Base-by-base conservation (phyloP, 345 rosid species). In the Trapa bicornis region DNA sequence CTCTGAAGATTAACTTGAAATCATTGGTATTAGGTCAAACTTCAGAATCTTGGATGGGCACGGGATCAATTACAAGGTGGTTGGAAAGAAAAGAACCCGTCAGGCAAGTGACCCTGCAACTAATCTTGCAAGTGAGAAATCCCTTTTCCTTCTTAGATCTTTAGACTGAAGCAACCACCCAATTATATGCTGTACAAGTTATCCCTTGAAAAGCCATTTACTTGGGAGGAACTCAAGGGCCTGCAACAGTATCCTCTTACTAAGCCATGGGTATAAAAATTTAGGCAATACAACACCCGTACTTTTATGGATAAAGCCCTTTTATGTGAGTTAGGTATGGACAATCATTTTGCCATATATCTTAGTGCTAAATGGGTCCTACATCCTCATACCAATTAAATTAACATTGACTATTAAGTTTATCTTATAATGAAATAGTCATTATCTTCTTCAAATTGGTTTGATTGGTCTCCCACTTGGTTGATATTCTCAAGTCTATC, bases 121-220 rank as follows among this genome's bases (percentile, higher is more conserved):
- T 58, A 58, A 58, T 29, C 13, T 43, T 43, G 43, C 67, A 65
- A 42, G 67, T 65, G 15, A 65, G 35, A 43, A 65, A 53, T 65
- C 67, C 67, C 67, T 65, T 65, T 65, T 50, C 50, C 67, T 65
- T 65, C 67, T 47, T 32, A 38, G 16, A 42, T 65, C 67, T 65
- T 65, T 65, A 35, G 52, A 65, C 67, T 65, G 6, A 64, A 64
- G 67, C 9, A 64, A 64, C 12, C 35, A 39, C 50, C 7, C 22
- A 36, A 62, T 36, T 41, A 36, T 36, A 16, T 62, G 38, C 9
- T 60, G 16, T 32, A 32, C 38, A 7, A 35, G 63, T 32, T 58
- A 17, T 50, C 5, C 48, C 48, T 1, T 11, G 48, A 45, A 45
- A 11, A 45, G 48, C 2, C 12, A 45, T 13, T 45, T 9, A 15